Percentiles rank a stretch among this genome's conserved stretches.
These are phyloP conservation scores for Colletotrichum tropicale DNA, from an alignment of 2,329 filamentous ascomycete species.

Conservation along the genomic window DNA sequence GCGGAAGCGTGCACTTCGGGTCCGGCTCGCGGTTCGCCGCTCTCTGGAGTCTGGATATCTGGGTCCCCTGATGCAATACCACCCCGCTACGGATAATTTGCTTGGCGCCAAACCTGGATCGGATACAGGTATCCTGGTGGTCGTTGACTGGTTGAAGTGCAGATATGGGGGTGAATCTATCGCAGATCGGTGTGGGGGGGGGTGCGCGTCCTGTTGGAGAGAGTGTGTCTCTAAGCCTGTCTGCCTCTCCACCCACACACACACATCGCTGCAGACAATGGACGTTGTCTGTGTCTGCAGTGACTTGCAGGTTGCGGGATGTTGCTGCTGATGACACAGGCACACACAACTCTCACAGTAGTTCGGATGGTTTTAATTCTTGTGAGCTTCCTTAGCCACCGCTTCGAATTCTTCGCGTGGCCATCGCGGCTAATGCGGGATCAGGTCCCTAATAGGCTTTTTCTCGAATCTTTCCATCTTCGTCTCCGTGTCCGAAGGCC, in stretches of 20 bases:
- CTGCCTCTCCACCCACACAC: not conserved
- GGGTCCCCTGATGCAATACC: slow-evolving; percentile 5
- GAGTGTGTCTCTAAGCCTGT: not conserved
- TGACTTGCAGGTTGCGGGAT: slow-evolving; percentile 14
- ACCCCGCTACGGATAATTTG: slow-evolving; percentile 17
- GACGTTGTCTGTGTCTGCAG: not conserved
- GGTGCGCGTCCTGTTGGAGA: not conserved
- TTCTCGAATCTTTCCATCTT: slow-evolving; percentile 12
- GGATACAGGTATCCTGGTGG: not conserved
- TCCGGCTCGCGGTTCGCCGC: slow-evolving; percentile 1
- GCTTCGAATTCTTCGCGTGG: not conserved
- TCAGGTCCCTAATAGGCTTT: not conserved
- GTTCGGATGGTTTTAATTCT: slow-evolving; percentile 11
- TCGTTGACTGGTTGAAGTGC: not conserved
- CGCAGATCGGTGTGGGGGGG: not conserved
- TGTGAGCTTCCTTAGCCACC: not conserved
- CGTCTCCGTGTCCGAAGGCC: not conserved
- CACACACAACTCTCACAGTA: not conserved
- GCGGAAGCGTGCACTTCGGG: slow-evolving; percentile 2
- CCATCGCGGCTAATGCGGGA: slow-evolving; percentile 6
- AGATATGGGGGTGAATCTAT: not conserved
- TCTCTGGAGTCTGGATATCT: not conserved
- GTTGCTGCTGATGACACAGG: slow-evolving; percentile 4
- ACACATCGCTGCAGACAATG: not conserved
- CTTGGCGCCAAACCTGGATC: slow-evolving; percentile 10